Percentiles rank a stretch among this genome's conserved stretches.
Evolutionary conservation across 1,284 basidiomycete genomes (phyloP).

Genomic region (Microbotryum silenes-acaulis): DNA sequence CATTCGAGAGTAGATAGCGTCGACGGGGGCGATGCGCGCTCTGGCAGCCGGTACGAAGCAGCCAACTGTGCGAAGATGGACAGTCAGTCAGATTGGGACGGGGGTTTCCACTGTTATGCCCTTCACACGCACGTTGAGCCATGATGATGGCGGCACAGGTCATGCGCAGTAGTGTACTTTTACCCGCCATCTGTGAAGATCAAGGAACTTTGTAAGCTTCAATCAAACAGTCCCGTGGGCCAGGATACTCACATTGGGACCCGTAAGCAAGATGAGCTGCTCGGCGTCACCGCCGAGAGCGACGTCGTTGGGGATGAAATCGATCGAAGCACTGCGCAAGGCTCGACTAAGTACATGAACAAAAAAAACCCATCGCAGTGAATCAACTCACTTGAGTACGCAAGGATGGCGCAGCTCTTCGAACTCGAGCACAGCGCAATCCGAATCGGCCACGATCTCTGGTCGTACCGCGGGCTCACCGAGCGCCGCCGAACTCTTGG

Average conservation of each 20-base stretch:
- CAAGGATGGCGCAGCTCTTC: slow-evolving; percentile 74
- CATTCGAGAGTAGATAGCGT: slow-evolving; percentile 94
- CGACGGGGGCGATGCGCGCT: slow-evolving; percentile 79
- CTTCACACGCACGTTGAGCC: slow-evolving; percentile 28
- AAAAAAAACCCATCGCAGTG: neutral
- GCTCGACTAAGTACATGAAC: slow-evolving; percentile 56
- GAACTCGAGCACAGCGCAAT: slow-evolving; percentile 71
- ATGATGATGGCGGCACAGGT: slow-evolving; percentile 47
- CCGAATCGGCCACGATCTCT: slow-evolving; percentile 64
- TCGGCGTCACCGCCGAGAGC: slow-evolving; percentile 67
- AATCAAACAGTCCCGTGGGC: neutral
- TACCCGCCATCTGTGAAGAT: slow-evolving; percentile 39
- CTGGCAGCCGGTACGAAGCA: slow-evolving; percentile 85
- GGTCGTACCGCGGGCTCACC: slow-evolving; percentile 91
- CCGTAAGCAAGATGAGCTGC: slow-evolving; percentile 81
- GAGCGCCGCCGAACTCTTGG: slow-evolving; percentile 78
- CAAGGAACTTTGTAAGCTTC: neutral
- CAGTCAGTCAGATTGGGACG: neutral
- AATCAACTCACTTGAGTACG: slow-evolving; percentile 31
- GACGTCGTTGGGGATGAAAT: slow-evolving; percentile 92
- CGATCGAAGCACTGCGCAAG: slow-evolving; percentile 41
- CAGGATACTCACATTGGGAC: slow-evolving; percentile 66
- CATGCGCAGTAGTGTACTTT: slow-evolving; percentile 68
- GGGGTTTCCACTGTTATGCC: neutral
- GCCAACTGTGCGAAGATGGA: slow-evolving; percentile 50